A percentile compares a stretch with the other conserved stretches of the same genome.
Evolutionary conservation across 352 stramenopile genomes (phyloP).

Genomic region (Phytophthora meadii): DNA sequence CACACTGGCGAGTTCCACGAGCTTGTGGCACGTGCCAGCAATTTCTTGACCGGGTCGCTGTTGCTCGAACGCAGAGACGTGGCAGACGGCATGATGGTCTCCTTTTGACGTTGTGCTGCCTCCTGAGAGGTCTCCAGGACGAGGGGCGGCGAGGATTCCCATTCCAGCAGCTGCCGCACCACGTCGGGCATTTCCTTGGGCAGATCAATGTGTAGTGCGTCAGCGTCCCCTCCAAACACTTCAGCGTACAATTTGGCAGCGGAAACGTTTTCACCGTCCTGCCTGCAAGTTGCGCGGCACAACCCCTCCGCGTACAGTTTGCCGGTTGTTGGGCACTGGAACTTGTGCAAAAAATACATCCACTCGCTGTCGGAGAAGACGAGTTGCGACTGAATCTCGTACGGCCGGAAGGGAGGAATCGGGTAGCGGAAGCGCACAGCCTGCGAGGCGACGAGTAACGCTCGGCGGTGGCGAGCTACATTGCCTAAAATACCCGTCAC

Average conservation of each 20-base stretch:
- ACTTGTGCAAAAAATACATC: conserved; percentile 70
- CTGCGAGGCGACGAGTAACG: conserved; percentile 70
- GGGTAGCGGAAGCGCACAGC: conserved; percentile 61
- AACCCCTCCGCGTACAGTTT: conserved; percentile 69
- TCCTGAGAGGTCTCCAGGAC: conserved; percentile 37
- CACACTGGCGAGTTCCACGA: conserved; percentile 50
- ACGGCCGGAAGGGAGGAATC: conserved; percentile 62
- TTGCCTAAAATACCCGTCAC: conserved; percentile 59
- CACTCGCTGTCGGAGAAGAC: conserved; percentile 57
- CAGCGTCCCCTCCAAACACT: conserved; percentile 27
- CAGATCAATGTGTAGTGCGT: conserved; percentile 12
- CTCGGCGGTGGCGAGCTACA: conserved; percentile 54
- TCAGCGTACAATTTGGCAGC: conserved; percentile 40
- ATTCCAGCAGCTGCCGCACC: conserved; percentile 51
- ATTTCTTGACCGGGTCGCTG: conserved; percentile 10
- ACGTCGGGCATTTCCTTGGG: conserved; percentile 48
- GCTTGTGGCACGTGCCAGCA: conserved; percentile 31
- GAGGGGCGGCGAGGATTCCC: conserved; percentile 41
- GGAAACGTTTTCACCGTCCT: conserved; percentile 27
- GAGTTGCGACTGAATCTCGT: conserved; percentile 63
- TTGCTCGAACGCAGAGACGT: background rate
- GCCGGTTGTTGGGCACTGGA: conserved; percentile 63
- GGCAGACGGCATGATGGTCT: conserved; percentile 18
- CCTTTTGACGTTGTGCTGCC: conserved; percentile 16
- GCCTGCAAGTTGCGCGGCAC: conserved; percentile 42